These are phyloP conservation scores for Lipomyces kockii DNA, from an alignment of 805 yeast genomes.

Conservation along the genomic window DNA sequence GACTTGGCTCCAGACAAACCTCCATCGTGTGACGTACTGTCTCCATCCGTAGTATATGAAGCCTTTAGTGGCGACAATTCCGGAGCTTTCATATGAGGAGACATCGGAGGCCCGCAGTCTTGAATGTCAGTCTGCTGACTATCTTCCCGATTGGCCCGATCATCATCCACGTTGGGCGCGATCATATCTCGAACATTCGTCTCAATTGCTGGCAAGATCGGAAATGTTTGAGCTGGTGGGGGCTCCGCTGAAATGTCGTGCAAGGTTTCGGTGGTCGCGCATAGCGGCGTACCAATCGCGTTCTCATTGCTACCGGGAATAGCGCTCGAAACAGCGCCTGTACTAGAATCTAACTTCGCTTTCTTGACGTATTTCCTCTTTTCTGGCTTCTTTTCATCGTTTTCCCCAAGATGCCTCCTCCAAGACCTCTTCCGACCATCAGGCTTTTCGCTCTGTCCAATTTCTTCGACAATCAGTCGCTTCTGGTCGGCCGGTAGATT, in stretches of 20 bases:
- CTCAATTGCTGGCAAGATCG: neutral
- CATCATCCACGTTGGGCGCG: neutral
- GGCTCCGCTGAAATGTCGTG: neutral
- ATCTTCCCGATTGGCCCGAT: neutral
- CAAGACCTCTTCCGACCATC: neutral
- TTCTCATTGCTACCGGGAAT: neutral
- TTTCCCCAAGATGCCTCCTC: neutral
- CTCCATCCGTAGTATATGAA: neutral
- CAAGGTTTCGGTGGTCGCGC: neutral
- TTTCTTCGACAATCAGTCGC: conserved; percentile 26
- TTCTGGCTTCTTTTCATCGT: neutral
- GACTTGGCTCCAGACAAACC: neutral
- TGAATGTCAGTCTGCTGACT: neutral
- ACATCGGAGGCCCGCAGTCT: neutral
- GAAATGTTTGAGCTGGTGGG: neutral
- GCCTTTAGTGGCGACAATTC: neutral
- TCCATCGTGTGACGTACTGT: neutral
- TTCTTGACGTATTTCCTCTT: conserved; percentile 8
- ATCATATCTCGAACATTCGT: neutral
- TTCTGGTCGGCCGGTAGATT: conserved; percentile 50
- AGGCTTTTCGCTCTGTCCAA: conserved; percentile 23
- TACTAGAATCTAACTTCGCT: conserved; percentile 2
- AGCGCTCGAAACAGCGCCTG: neutral
- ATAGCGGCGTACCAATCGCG: neutral
- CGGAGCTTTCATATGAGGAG: neutral